Conservation (phyloP, 2,329 filamentous ascomycete genomes). For the Phaeosphaeria sp. region DNA sequence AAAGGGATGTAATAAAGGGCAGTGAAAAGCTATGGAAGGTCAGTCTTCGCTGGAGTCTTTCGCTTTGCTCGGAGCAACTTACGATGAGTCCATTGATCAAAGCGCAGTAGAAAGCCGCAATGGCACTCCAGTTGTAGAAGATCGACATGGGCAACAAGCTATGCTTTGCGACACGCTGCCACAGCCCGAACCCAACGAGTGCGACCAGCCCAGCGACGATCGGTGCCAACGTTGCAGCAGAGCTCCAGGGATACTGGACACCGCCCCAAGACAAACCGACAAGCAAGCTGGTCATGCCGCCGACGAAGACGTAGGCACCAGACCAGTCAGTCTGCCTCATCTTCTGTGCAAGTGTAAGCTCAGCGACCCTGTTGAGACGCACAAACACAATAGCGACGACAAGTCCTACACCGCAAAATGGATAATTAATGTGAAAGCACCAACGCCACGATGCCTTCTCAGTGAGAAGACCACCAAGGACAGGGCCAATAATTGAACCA, state of each 20-base stretch:
- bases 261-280: slow-evolving; percentile 55
- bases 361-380: slow-evolving; percentile 22
- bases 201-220: slow-evolving; percentile 44
- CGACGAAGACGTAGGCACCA: slow-evolving; percentile 49
- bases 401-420: slow-evolving; percentile 52
- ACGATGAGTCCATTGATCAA: slow-evolving; percentile 54
- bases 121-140: slow-evolving; percentile 45
- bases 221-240: slow-evolving; percentile 49
- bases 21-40: slow-evolving; percentile 45
- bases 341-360: slow-evolving; percentile 29
- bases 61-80: slow-evolving; percentile 16
- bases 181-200: slow-evolving; percentile 43
- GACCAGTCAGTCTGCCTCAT: slow-evolving; percentile 50
- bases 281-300: slow-evolving; percentile 48
- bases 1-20: slow-evolving; percentile 53
- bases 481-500: slow-evolving; percentile 59
- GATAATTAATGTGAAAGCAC: slow-evolving; percentile 70
- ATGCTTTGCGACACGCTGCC: slow-evolving; percentile 44
- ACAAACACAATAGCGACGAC: slow-evolving; percentile 31
- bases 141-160: slow-evolving; percentile 49
- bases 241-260: slow-evolving; percentile 47
- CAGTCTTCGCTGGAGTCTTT: not conserved
- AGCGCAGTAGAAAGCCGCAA: slow-evolving; percentile 51
- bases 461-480: slow-evolving; percentile 58
- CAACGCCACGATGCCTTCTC: slow-evolving; percentile 63